A percentile compares a stretch with the other conserved stretches of the same genome.
Evolutionary conservation across 768 basidiomycete species (phyloP).

Genomic region (Suillus fuscotomentosus): DNA sequence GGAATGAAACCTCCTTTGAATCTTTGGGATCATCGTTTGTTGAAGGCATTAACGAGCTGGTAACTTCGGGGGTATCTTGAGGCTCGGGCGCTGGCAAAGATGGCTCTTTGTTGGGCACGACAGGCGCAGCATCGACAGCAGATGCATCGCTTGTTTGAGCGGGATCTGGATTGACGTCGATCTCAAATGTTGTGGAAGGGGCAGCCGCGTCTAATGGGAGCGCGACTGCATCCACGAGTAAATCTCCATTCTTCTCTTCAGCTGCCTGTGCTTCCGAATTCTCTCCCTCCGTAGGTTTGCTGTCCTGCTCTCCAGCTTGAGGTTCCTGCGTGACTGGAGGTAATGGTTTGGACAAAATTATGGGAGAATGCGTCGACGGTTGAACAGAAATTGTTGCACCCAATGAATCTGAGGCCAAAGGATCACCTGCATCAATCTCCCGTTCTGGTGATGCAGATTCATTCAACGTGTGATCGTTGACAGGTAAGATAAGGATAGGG

Average conservation of each 20-base stretch:
- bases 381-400: not conserved
- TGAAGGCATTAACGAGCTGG: not conserved
- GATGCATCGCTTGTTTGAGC: not conserved
- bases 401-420: constrained; percentile 3
- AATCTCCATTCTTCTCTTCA: not conserved
- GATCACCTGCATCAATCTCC: not conserved
- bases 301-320: not conserved
- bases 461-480: constrained; percentile 39
- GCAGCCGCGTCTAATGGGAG: not conserved
- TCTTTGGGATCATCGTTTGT: constrained; percentile 1
- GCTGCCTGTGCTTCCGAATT: not conserved
- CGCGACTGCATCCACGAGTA: not conserved
- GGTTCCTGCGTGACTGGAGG: not conserved
- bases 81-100: not conserved
- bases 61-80: too few relatives aligned
- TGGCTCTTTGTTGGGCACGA: not conserved
- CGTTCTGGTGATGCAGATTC: constrained; percentile 10
- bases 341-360: constrained; percentile 4
- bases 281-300: not conserved
- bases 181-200: not conserved
- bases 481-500: constrained; percentile 39
- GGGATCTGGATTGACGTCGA: not conserved
- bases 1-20: constrained; percentile 21
- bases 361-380: constrained; percentile 22
- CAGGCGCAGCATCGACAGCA: not conserved